These are phyloP conservation scores for Aspergillus calidoustus DNA, from an alignment of 2,329 filamentous ascomycete species.

Conservation along the genomic window DNA sequence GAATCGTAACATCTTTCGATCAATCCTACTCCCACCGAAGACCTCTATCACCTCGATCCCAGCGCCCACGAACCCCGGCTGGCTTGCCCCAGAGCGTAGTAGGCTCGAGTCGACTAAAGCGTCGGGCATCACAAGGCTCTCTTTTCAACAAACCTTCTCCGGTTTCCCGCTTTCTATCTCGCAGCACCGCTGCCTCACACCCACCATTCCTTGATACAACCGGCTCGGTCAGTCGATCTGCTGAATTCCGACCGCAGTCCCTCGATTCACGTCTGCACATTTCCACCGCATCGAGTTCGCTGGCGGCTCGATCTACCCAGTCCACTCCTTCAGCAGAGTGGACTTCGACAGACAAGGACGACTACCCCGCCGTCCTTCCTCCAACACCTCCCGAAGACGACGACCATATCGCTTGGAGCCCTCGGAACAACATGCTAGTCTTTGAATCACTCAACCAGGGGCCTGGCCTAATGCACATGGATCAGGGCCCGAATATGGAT, in stretches of 20 bases:
- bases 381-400: conserved; percentile 50
- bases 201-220: conserved; percentile 59
- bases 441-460: conserved; percentile 35
- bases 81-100: conserved; percentile 16
- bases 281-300: conserved; percentile 37
- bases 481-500: conserved; percentile 36
- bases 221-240: conserved; percentile 35
- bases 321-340: conserved; percentile 35
- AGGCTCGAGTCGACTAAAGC: conserved; percentile 35
- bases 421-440: conserved; percentile 35
- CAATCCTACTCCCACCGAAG: conserved; percentile 22
- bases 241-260: conserved; percentile 34
- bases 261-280: conserved; percentile 36
- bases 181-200: conserved; percentile 47
- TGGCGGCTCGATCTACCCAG: conserved; percentile 37
- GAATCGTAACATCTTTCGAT: conserved; percentile 20
- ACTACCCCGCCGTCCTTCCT: conserved; percentile 42
- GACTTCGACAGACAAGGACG: conserved; percentile 30
- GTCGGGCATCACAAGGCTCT: conserved; percentile 44
- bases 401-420: conserved; percentile 44
- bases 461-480: conserved; percentile 32
- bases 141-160: conserved; percentile 39
- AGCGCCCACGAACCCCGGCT: conserved; percentile 23
- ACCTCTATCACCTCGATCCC: conserved; percentile 26
- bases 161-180: conserved; percentile 42